phyloP scores from a whole-genome alignment of 1,284 basidiomycete species.

The Leucoagaricus sp. region DNA sequence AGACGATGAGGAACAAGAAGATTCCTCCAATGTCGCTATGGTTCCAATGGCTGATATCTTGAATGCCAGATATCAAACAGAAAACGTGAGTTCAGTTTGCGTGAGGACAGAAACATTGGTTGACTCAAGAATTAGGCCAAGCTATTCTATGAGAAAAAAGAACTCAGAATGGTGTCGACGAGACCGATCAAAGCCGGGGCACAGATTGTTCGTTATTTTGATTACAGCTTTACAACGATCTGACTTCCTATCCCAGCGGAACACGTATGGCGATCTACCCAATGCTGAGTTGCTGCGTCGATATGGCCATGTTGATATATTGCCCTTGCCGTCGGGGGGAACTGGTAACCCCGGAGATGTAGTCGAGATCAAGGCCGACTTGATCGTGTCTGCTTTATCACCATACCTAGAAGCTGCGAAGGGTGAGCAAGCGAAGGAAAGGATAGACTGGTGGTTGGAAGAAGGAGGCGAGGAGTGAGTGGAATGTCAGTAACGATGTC shows the following conservation, averaged over 20 bases:
- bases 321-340: slow-evolving; percentile 50
- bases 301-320: slow-evolving; percentile 91
- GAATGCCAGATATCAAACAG: slow-evolving; percentile 83
- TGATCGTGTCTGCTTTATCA: slow-evolving; percentile 59
- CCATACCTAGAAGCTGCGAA: slow-evolving; percentile 17
- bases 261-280: slow-evolving; percentile 94
- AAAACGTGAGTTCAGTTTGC: slow-evolving; percentile 66
- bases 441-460: slow-evolving; percentile 92
- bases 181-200: slow-evolving; percentile 76
- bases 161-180: slow-evolving; percentile 83
- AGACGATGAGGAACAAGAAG: slow-evolving; percentile 44
- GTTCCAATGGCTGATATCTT: slow-evolving; percentile 97
- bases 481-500: not conserved
- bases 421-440: slow-evolving; percentile 40
- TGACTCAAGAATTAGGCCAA: slow-evolving; percentile 58
- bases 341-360: slow-evolving; percentile 85
- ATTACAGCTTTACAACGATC: not conserved
- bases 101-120: slow-evolving; percentile 11
- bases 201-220: slow-evolving; percentile 73
- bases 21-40: slow-evolving; percentile 83
- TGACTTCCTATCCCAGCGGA: slow-evolving; percentile 59
- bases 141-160: slow-evolving; percentile 76
- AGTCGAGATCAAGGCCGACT: slow-evolving; percentile 82
- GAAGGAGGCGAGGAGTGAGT: slow-evolving; percentile 89
- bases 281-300: slow-evolving; percentile 94